phyloP scores from a whole-genome alignment of 768 basidiomycete genomes.

The Lactarius deliciosus region DNA sequence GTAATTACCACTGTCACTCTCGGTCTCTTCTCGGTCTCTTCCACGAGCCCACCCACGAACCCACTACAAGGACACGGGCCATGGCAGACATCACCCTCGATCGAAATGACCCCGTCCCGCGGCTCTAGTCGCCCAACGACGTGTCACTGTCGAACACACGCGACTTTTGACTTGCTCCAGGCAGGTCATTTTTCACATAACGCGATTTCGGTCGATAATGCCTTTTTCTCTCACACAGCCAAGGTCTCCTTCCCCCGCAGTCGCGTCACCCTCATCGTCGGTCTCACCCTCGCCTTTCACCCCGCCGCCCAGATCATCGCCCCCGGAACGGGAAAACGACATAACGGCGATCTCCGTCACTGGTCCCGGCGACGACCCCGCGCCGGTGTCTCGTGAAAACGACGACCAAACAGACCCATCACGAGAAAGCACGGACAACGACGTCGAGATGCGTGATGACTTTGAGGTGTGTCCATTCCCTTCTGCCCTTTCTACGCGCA shows the following conservation, averaged over 20 bases:
- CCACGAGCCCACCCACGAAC: not conserved
- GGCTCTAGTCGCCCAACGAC: not conserved
- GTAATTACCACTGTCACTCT: no score
- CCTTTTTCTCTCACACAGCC: not conserved
- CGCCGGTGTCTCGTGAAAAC: no score
- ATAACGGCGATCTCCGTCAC: not conserved
- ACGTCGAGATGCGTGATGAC: not conserved
- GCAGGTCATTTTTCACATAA: not conserved
- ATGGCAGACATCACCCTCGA: no score
- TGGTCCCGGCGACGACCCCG: not conserved
- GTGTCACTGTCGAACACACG: constrained; percentile 1
- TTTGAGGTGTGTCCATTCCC: not conserved
- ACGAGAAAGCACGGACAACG: not conserved
- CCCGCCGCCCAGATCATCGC: not conserved
- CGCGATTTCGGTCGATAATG: not conserved
- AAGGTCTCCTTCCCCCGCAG: not conserved
- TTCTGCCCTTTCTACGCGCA: not conserved
- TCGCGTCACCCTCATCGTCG: not conserved
- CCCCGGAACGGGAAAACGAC: no score
- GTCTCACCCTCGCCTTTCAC: constrained; percentile 19
- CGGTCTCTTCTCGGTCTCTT: no score
- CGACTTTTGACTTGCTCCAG: not conserved
- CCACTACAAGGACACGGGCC: constrained; percentile 13
- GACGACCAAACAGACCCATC: not conserved
- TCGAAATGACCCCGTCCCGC: no score